phyloP scores from a whole-genome alignment of 2,329 filamentous ascomycete genomes.

The Chrysoporthe deuterocubensis region DNA sequence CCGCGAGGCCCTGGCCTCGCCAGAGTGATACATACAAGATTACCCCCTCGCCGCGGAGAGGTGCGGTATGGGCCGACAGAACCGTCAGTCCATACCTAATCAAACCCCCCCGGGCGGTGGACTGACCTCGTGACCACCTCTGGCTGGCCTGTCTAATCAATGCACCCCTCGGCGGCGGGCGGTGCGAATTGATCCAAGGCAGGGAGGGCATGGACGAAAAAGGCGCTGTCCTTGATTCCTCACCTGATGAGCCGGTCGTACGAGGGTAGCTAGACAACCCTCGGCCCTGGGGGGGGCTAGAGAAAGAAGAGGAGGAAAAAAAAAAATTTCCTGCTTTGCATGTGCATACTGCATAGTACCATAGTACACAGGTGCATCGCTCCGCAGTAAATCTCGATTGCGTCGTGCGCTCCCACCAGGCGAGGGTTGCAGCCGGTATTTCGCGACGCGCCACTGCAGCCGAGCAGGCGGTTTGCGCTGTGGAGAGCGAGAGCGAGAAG shows the following conservation, averaged over 20 bases:
- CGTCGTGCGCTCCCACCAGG: neutral
- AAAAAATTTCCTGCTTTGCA: neutral
- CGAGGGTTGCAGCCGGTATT: neutral
- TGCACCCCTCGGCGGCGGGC: conserved; percentile 6
- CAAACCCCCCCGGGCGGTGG: neutral
- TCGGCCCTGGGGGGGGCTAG: neutral
- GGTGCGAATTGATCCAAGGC: neutral
- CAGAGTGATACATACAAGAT: neutral
- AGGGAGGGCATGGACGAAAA: neutral
- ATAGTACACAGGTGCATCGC: too few species aligned
- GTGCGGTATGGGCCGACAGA: neutral
- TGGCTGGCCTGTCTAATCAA: neutral
- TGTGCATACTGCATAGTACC: too few species aligned
- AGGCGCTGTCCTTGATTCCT: neutral
- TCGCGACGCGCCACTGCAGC: conserved; percentile 7
- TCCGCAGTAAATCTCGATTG: conserved; percentile 5
- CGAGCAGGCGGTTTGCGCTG: neutral
- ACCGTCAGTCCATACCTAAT: neutral
- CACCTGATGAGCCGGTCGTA: neutral
- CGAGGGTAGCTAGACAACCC: neutral
- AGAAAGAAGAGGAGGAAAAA: neutral
- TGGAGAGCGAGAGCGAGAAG: neutral
- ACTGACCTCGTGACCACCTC: conserved; percentile 6
- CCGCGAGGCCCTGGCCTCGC: neutral
- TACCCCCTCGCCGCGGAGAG: neutral